Base-by-base conservation (phyloP, 2,329 filamentous ascomycete genomes). In the Clarireedia homoeocarpa region DNA sequence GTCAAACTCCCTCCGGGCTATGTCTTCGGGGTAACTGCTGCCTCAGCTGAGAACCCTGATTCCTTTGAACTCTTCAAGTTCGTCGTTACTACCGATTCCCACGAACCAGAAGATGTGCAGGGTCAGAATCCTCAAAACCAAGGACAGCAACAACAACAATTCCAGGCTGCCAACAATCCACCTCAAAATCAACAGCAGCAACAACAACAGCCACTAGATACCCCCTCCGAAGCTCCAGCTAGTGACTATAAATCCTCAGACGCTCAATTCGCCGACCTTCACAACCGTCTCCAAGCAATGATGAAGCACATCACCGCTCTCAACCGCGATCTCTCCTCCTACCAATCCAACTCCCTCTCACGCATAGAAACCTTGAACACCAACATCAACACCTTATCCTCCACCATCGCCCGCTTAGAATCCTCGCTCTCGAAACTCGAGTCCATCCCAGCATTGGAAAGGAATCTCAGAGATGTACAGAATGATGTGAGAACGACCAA, bases 61-160 rank as follows among this genome's bases (percentile, higher is more conserved):
- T 95, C 90, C 5, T 95, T 96, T 67, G 94, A 99, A 72, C 72
- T 96, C 62, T 94, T 91, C 77, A 95, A 92, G 70, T 81, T 97
- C 68, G 79, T 88, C 38, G 82, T 94, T 51, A 82, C 85, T 67
- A 84, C 80, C 10, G 80, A 83, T 26, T 69, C 70, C 30, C 69
- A 65, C 34, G 59, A 54, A 66, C 56, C 66, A 27, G 66, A 71
- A 50, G 65, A 69, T n/a, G 44, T 59, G 23, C 47, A 55, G 55
- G 45, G 47, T 30, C 51, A 48, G 23, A 44, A 55, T 26, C 5
- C 36, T 7, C 66, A 69, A 44, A 59, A 64, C 24, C 49, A 59
- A 27, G 15, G 57, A 48, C 45, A 65, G 24, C 49, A 59, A 23
- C 23, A 57, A 49, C 45, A 58, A 36, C 53, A 57, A 47, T 56